Evolutionary conservation across 1,284 basidiomycete genomes (phyloP), one percentile per base, ranked within the genome.

Genomic region (Omphalotus olearius): DNA sequence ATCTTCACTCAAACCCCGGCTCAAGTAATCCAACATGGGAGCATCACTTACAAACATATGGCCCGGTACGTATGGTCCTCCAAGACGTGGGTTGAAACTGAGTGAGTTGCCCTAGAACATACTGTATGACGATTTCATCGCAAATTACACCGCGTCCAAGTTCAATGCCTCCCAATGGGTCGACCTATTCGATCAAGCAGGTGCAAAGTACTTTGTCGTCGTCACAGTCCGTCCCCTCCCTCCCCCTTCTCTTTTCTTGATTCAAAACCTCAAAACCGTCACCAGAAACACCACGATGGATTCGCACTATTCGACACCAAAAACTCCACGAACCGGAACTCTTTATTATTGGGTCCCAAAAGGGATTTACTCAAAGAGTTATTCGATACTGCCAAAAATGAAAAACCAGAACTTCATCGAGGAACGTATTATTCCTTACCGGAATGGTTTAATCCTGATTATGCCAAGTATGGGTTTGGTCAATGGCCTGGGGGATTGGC

Each of bases 191-290:
- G 73, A 73, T 26, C 67, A 68, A 23, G 76, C 80, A 0, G 82
- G 82, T 1, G 81, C 82, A 1, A 80, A 77, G 56, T 84, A 84
- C 56, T 82, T 83, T 57, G 80, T 84, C 14, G 65, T 80, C 33
- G 78, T 79, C 16, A 75, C 79, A 5, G 78, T 75, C 37, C 10
- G 69, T 57, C 9, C 14, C 44, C 40, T 17, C 28, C 41, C 23
- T 17, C 17, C 37, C 11, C 17, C 23, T 16, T 37, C 28, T 23
- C 20, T 45, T 14, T 4, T 13, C 14, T n/a, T n/a, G n/a, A n/a
- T n/a, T 33, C 5, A 23, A 3, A 40, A 42, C 11, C 40, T 36
- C 33, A n/a, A 14, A 13, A 11, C 25, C 30, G 23, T 54, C 44
- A 13, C 5, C 50, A 74, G 69, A 78, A 78, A 69, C 73, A 76